Percentiles rank a stretch among this genome's conserved stretches.
Conservation (phyloP, 106 monocot genomes). For the Chionographis japonica region DNA sequence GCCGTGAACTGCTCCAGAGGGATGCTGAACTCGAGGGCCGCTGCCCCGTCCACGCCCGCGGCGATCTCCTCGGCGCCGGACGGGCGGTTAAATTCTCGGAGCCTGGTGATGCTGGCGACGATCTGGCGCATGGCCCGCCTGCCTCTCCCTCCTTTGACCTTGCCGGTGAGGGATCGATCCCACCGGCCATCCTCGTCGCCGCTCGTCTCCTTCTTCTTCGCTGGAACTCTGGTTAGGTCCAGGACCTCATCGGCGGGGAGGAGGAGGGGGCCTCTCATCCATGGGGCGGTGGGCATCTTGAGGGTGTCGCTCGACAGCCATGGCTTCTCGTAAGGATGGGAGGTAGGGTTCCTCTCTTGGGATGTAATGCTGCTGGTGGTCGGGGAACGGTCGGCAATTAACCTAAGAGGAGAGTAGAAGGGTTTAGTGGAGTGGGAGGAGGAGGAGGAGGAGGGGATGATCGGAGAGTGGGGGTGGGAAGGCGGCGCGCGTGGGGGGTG, state of each 20-base stretch:
- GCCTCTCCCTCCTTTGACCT: slow-evolving; percentile 55
- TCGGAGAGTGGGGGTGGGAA: not conserved
- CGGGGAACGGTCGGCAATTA: not conserved
- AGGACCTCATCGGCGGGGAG: slow-evolving; percentile 31
- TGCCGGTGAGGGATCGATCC: slow-evolving; percentile 32
- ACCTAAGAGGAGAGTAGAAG: too few relatives aligned
- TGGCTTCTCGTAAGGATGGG: not conserved
- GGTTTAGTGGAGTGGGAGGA: not conserved
- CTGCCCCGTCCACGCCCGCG: not conserved
- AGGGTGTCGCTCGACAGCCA: slow-evolving; percentile 13
- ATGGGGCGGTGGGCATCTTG: slow-evolving; percentile 74
- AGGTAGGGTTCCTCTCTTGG: not conserved
- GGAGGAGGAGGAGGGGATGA: not conserved
- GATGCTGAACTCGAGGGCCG: not conserved
- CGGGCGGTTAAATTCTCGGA: slow-evolving; percentile 20
- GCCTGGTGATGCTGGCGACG: slow-evolving; percentile 38
- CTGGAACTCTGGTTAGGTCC: slow-evolving; percentile 11
- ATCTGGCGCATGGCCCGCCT: slow-evolving; percentile 52
- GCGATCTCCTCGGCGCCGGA: not conserved
- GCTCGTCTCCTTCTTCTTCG: not conserved
- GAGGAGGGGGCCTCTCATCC: slow-evolving; percentile 52
- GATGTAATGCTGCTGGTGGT: slow-evolving; percentile 1
- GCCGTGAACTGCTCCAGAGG: not conserved
- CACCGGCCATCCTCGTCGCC: not conserved
- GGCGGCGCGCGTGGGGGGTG: not conserved